Base-by-base conservation (phyloP, 2,329 filamentous ascomycete species). In the Fusarium compactum region DNA sequence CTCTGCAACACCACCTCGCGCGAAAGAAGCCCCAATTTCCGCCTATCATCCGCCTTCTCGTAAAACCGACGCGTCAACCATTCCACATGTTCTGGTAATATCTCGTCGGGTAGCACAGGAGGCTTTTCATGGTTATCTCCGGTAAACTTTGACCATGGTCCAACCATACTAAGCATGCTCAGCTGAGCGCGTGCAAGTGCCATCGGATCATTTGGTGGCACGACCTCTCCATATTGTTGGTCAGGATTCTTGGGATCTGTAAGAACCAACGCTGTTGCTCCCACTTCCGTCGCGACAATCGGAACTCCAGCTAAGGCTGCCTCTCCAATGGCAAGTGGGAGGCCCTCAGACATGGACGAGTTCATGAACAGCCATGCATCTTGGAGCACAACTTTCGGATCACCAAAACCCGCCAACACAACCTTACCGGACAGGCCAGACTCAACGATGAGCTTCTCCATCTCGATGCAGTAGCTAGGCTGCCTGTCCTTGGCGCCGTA, bases 361-460 rank as follows among this genome's bases (percentile, higher is more conserved):
- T 71, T 71, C 69, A 71, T 70, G 14, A 71, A 71, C 16, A 71
- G 51, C 69, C 69, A 71, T 5, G 69, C 67, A n/a, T 71, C 69
- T 41, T 71, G 63, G 4, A 71, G 58, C 0, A 71, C 67, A 29
- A 66, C 64, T 15, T 66, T 71, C 8, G 69, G 69, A 30, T 71
- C 58, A 10, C 69, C 69, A 22, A 71, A 71, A 20, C 69, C 67
- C 3, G 67, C 69, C 15, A 71, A 54, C 18, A 71, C 20, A 30
- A 69, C 67, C 30, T 58, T 71, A 9, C 47, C 67, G 5, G 25
- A 20, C 4, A 71, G 58, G 9, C 55, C 53, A 16, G 56, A 53
- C 16, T 71, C 69, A 5, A 55, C 52, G 18, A 71, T 71, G 27
- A 70, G 56, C 48, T 69, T 71, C 34, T 71, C 69, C 69, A 71